Evolutionary conservation across 192 early-diverging fungal species (phyloP).

Genomic region (Phycomyces blakesleeanus): DNA sequence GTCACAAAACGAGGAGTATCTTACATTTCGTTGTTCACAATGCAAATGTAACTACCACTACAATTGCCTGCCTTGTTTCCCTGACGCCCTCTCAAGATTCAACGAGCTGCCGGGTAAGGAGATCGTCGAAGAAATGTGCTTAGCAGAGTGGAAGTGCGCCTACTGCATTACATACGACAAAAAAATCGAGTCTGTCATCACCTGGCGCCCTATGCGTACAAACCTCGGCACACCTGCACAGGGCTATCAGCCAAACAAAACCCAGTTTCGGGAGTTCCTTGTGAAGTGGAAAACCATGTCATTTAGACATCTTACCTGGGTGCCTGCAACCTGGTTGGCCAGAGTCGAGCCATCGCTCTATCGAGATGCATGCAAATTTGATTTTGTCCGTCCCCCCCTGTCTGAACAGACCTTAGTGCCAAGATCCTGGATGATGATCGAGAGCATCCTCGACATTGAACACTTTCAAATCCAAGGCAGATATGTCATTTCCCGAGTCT

Average conservation of each 20-base stretch:
- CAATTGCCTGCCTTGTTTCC: too few relatives aligned
- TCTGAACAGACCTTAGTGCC: constrained; percentile 32
- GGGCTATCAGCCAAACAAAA: not conserved
- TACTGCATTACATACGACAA: too few relatives aligned
- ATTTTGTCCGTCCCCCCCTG: constrained; percentile 9
- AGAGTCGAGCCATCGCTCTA: constrained; percentile 11
- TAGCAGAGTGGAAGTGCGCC: too few relatives aligned
- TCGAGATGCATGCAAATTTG: constrained; percentile 18
- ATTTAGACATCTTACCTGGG: constrained; percentile 48
- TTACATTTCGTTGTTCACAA: too few relatives aligned
- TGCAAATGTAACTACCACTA: too few relatives aligned
- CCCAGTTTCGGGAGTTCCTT: constrained; percentile 18
- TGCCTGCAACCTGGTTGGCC: constrained; percentile 42
- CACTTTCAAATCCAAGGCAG: constrained; percentile 13
- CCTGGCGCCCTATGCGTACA: constrained; percentile 19
- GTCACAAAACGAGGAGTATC: too few relatives aligned
- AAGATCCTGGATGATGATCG: constrained; percentile 37
- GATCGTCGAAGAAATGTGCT: too few relatives aligned
- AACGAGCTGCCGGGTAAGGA: too few relatives aligned
- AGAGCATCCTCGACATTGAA: constrained; percentile 36
- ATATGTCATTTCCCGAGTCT: constrained; percentile 40
- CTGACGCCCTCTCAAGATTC: too few relatives aligned
- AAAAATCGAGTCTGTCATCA: too few relatives aligned
- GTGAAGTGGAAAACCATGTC: constrained; percentile 47
- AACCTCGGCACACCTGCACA: not conserved